Evolutionary conservation across 139 green algal genomes (phyloP).

Genomic region (Asterochloris erici): DNA sequence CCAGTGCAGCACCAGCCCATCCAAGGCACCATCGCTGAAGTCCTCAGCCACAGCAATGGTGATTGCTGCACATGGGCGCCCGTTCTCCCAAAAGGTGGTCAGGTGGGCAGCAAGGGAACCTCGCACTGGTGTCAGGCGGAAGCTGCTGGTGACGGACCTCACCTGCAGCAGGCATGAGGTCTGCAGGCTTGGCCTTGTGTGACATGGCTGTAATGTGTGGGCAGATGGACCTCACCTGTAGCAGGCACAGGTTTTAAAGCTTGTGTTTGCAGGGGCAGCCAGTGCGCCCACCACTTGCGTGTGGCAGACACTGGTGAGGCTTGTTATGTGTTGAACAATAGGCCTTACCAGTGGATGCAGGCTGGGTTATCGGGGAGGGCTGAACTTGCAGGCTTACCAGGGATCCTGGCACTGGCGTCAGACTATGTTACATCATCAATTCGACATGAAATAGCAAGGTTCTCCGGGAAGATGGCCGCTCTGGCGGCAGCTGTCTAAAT

Average conservation of each 20-base stretch:
- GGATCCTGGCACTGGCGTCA: too few relatives aligned
- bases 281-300: too few relatives aligned
- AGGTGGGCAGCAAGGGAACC: constrained; percentile 13
- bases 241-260: not conserved
- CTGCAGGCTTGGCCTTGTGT: not conserved
- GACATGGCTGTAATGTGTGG: not conserved
- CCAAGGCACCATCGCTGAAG: constrained; percentile 12
- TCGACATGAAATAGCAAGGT: too few relatives aligned
- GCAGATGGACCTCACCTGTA: not conserved
- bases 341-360: too few relatives aligned
- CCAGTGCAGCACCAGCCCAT: constrained; percentile 21
- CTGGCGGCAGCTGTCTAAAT: too few relatives aligned
- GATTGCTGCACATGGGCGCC: constrained; percentile 1
- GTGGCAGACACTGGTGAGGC: too few relatives aligned
- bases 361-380: too few relatives aligned
- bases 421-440: too few relatives aligned
- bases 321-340: too few relatives aligned
- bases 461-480: too few relatives aligned
- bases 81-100: not conserved
- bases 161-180: not conserved
- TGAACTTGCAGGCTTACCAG: too few relatives aligned
- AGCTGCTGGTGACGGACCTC: not conserved
- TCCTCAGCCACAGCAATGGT: constrained; percentile 8
- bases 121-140: constrained; percentile 12
- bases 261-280: too few relatives aligned